Percentiles rank a stretch among this genome's conserved stretches.
Evolutionary conservation across 805 yeast species (phyloP).

Genomic region (Kodamaea fukazawae): DNA sequence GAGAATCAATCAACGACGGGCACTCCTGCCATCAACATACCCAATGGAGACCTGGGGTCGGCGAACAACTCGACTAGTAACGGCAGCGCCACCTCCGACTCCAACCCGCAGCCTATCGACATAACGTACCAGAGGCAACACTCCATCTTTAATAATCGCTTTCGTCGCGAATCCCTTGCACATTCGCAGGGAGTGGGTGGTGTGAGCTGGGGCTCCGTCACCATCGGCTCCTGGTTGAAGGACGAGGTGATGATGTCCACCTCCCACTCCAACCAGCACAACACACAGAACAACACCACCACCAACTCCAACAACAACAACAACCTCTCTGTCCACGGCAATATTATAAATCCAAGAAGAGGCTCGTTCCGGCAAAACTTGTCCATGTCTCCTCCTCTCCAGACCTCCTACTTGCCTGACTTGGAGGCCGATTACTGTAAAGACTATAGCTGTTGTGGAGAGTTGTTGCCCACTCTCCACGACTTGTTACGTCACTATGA

Average conservation of each 20-base stretch:
- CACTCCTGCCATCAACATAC: conserved; percentile 29
- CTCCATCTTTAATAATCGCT: conserved; percentile 38
- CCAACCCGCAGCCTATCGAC: conserved; percentile 43
- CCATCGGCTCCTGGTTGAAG: conserved; percentile 93
- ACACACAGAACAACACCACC: conserved; percentile 9
- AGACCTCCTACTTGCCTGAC: conserved; percentile 81
- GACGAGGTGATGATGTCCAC: conserved; percentile 77
- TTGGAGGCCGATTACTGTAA: conserved; percentile 94
- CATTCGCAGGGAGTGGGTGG: conserved; percentile 99
- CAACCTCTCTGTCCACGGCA: conserved; percentile 16
- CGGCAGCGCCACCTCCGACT: conserved; percentile 8
- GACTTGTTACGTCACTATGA: conserved; percentile 93
- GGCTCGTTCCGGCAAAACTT: conserved; percentile 36
- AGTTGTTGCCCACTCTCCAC: conserved; percentile 85
- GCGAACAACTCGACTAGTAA: background rate
- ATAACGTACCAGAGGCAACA: conserved; percentile 42
- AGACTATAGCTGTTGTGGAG: conserved; percentile 96
- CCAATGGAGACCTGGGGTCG: conserved; percentile 12
- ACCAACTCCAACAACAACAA: conserved; percentile 13
- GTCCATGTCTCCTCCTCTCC: conserved; percentile 62
- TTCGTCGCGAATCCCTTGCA: conserved; percentile 87
- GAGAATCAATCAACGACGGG: conserved; percentile 27
- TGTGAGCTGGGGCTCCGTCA: conserved; percentile 93
- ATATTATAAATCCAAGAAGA: conserved; percentile 34
- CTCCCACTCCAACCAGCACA: conserved; percentile 12